Evolutionary conservation across 2,329 filamentous ascomycete species (phyloP).

Genomic region (Cordyceps cateniannulata): DNA sequence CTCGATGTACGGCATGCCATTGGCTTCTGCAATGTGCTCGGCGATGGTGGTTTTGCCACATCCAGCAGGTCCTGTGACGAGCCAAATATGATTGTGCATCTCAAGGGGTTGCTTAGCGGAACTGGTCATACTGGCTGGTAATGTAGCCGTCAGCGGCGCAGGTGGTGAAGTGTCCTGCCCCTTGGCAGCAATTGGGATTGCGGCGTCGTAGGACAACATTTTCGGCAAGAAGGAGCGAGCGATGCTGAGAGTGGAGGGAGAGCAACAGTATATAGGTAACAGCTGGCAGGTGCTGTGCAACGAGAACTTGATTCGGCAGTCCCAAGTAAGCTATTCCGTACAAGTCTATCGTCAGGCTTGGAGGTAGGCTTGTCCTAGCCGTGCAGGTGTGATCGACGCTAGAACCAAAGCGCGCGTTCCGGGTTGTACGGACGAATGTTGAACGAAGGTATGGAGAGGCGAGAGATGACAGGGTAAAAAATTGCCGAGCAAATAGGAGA

Average conservation of each 20-base stretch:
- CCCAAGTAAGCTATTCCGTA: neutral
- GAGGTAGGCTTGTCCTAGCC: neutral
- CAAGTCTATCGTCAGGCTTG: neutral
- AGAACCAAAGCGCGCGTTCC: conserved; percentile 10
- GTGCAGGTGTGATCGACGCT: conserved; percentile 13
- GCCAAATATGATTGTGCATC: conserved; percentile 63
- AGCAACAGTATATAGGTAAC: neutral
- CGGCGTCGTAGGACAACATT: conserved; percentile 47
- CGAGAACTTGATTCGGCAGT: neutral
- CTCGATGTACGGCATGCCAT: conserved; percentile 66
- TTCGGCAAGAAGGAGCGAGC: neutral
- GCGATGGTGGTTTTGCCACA: conserved; percentile 76
- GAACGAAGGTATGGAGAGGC: conserved; percentile 10
- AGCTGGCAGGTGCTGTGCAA: neutral
- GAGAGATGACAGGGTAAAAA: conserved; percentile 8
- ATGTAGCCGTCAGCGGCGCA: conserved; percentile 19
- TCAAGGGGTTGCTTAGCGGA: conserved; percentile 17
- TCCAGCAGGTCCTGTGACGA: conserved; percentile 72
- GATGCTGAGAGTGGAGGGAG: neutral
- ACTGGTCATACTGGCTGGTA: conserved; percentile 24
- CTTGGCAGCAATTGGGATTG: conserved; percentile 38
- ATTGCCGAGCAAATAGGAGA: conserved; percentile 13
- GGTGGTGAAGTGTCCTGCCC: conserved; percentile 29
- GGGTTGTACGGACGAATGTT: conserved; percentile 7
- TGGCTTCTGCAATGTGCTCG: conserved; percentile 52